Base-by-base conservation (phyloP, 352 stramenopile species). In the Phytophthora niederhauseri region DNA sequence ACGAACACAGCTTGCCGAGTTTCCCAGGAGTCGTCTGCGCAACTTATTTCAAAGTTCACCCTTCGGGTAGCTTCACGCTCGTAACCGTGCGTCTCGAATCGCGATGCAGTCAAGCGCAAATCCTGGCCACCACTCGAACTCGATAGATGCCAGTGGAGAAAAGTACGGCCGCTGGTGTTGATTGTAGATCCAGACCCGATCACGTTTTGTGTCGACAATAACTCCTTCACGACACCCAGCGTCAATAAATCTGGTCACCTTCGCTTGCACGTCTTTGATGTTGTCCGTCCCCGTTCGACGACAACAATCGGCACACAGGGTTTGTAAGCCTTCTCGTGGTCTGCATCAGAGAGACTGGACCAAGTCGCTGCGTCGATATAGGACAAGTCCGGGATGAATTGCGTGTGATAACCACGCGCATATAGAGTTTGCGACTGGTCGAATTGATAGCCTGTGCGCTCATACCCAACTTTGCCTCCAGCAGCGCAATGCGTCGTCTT, bases 171-270 rank as follows among this genome's bases (percentile, higher is more conserved):
- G 57, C 58, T 64, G 2, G 9, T 49, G 26, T 52, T 45, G 57
- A 53, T 76, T 72, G 68, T 61, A 70, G 24, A 78, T 71, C 63
- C 59, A 73, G 12, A 68, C 54, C 0, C 55, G 66, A 67, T 75
- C 48, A 12, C 51, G 59, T 54, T 55, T 58, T 22, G 64, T 73
- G 30, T 73, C 57, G n/a, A 76, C 60, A 64, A 74, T 36, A 9
- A 70, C 59, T 12, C 54, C 72, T 69, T 76, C 72, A 61, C 55
- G 72, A 51, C 57, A 66, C 8, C 68, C 68, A 64, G 63, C 68
- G 46, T 61, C 19, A 12, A 76, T 58, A 50, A 73, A 74, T 55
- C 50, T 66, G 22, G 41, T n/a, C 15, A 61, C 41, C 22, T 62
- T 55, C 41, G 22, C 15, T 26, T 54, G 41, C 22, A 54, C 28